Evolutionary conservation across 1,284 basidiomycete species (phyloP).

Genomic region (Tilletia indica): DNA sequence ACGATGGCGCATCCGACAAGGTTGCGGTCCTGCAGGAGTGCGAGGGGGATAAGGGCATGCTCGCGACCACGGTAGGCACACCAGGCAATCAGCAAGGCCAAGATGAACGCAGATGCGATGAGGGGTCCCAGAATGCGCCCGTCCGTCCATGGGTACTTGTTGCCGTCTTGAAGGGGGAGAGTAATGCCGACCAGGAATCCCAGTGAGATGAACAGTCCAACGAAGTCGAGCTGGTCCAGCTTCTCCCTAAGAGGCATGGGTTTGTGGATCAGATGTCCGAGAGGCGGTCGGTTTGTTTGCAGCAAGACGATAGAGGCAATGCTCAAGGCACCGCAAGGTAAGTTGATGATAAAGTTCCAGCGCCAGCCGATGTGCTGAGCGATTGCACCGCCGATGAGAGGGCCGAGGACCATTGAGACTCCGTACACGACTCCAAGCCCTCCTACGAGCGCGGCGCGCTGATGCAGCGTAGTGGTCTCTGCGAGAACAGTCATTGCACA

Average conservation of each 20-base stretch:
- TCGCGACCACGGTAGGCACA: not conserved
- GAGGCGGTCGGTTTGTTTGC: not conserved
- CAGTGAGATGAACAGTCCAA: not conserved
- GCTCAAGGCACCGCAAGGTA: not conserved
- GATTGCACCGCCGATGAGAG: conserved; percentile 36
- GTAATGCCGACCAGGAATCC: not conserved
- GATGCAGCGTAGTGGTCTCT: too few relatives aligned
- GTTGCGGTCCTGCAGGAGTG: not conserved
- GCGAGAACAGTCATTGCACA: too few relatives aligned
- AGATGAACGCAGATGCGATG: not conserved
- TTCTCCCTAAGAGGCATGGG: not conserved
- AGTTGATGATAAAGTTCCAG: not conserved
- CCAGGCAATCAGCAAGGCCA: not conserved
- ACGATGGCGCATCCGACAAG: not conserved
- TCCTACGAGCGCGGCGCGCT: conserved; percentile 23
- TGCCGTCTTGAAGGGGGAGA: not conserved
- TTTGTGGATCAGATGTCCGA: not conserved
- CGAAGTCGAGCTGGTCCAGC: not conserved
- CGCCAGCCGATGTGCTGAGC: conserved; percentile 35
- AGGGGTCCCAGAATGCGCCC: not conserved
- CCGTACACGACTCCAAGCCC: conserved; percentile 36
- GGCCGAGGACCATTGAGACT: conserved; percentile 29
- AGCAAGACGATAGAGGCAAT: not conserved
- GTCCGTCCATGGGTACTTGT: not conserved
- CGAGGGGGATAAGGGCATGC: not conserved